Evolutionary conservation across 2,329 filamentous ascomycete species (phyloP), one percentile per base, ranked within the genome.

Genomic region (Ramularia endophylla): DNA sequence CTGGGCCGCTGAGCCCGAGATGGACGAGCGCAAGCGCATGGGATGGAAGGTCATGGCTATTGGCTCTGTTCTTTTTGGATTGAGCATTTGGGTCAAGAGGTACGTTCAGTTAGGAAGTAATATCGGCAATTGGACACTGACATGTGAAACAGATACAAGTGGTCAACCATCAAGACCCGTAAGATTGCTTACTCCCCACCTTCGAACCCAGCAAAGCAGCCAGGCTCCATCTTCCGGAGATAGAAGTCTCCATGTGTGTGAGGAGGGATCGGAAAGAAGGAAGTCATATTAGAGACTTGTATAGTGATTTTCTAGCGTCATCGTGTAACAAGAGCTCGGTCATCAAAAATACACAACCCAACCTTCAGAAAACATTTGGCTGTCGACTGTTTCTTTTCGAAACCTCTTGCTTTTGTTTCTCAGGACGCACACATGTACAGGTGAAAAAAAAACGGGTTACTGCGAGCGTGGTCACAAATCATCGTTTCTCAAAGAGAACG

Each of bases 11-110:
- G 92, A 98, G 75, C 92, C 92, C 36, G 92, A 98, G 77, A 95
- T 95, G 88, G 92, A 98, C 64, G 83, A 95, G 66, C 85, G 92
- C 65, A 98, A 98, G 85, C 92, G 88, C 76, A 98, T 97, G 92
- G 92, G 92, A 61, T 81, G 94, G 79, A 97, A 98, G 82, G 86
- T 94, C 40, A 68, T 98, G 58, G 81, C 85, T 54, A 79, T 95
- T 55, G 80, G 81, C 41, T 77, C 83, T 48, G 79, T 83, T 48
- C 75, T 98, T 51, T 85, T 87, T 64, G 87, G 87, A 43, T 62
- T 97, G 61, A 94, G 85, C 67, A 80, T 98, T 59, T 98, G 89
- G 88, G 84, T 97, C 54, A 98, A 98, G 85, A 83, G 89, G 74
- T 73, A 56, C 56, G 67, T 48, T 15, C 8, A 31, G 12, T 4